Evolutionary conservation across 164 flowering plant species (phyloP), one percentile per base, ranked within the genome.

Genomic region (Cinnamomum chago): DNA sequence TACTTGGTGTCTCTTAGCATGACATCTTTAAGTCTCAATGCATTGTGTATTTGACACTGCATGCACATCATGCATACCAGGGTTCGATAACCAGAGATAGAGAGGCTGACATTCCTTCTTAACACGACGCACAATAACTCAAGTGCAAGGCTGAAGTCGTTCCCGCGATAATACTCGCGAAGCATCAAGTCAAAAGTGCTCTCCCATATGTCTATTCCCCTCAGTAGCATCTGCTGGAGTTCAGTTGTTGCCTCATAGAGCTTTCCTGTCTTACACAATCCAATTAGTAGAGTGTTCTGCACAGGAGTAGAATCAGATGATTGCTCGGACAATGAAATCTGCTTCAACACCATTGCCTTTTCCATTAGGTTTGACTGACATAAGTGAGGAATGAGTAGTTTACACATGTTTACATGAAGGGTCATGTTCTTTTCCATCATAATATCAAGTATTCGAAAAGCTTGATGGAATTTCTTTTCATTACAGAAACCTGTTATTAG

Each of bases 81-180:
- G 40, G 74, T 76, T 17, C 94, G 79, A 65, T 83, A 93, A 82
- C 87, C 81, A 2, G 84, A 73, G 65, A 90, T 68, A 10, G 93
- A 86, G 52, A 90, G 70, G 74, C 73, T 77, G 47, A 86, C n/a
- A 65, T 80, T 72, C 68, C 76, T 86, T 77, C 84, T 87, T 51
- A 92, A 78, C 86, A 91, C 82, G 68, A 81, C 55, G 76, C 90
- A 79, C 50, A 93, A 81, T 25, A 92, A 68, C 79, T 88, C 90
- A 28, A 27, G 2, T 9, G 80, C 84, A 76, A 77, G 83, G 74
- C 72, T 76, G 33, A 82, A 52, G 74, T 88, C 79, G n/a, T 79
- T 80, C 69, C 22, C 81, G 68, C 72, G 73, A 75, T 92, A 84
- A 79, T 75, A 62, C 22, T 86, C 89, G 65, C 71, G 81, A 82